Evolutionary conservation across 164 flowering plant species (phyloP), one percentile per base, ranked within the genome.

Genomic region (Chloranthus sessilifolius): DNA sequence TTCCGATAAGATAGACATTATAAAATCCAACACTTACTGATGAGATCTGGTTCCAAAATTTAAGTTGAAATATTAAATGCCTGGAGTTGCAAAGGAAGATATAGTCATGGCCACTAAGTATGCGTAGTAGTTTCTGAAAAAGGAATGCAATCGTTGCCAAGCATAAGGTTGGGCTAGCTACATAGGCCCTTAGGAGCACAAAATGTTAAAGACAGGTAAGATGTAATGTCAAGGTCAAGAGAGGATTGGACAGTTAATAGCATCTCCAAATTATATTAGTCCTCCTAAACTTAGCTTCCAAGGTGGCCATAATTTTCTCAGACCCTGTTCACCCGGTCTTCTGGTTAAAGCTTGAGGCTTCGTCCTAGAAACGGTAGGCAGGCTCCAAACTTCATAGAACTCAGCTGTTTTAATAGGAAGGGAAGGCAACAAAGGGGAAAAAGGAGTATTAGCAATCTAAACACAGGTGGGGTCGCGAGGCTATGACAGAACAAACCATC

Each of bases 361-460:
- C 94, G 65, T 69, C 81, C 74, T 68, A 56, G 52, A 56, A 80
- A n/a, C n/a, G 65, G 80, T 63, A 54, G 82, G 82, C 86, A 70
- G 85, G 87, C 97, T 74, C 85, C 95, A 59, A 91, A 87, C 94
- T 69, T 80, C 92, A 74, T 52, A 57, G 66, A 73, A 73, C 74
- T 76, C 79, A 75, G 94, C 94, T 84, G 94, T 83, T 81, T 74
- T 69, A 45, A 63, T 65, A 77, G 94, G 81, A 69, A 66, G 81
- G 81, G 76, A 76, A 75, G 83, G 87, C 71, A 77, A 75, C 71
- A 82, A 53, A 63, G 77, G 79, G 63, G 33, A 51, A 23, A 52
- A 74, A 69, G 74, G 72, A 63, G 63, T 55, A 84, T 88, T 81
- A 85, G 94, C 72, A 43, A 63, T 66, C 70, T 58, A 64, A 51